phyloP scores from a whole-genome alignment of 1,139 yeast species.

The Protomyces arabidopsidicola region DNA sequence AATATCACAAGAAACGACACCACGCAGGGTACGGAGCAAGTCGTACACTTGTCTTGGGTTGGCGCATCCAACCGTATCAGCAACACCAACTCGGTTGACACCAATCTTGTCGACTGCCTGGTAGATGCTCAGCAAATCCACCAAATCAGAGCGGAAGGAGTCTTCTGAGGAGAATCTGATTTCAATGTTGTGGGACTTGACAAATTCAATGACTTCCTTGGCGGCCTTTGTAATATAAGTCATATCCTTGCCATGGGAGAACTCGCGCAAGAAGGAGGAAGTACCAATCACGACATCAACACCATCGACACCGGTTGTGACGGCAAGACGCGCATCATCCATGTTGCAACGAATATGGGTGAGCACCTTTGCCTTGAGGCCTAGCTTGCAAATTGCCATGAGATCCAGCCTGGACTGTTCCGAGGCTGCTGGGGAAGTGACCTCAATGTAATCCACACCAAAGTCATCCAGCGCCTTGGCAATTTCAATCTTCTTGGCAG shows the following conservation, averaged over 20 bases:
- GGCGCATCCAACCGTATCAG: constrained; percentile 98
- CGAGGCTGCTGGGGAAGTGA: constrained; percentile 95
- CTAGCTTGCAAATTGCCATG: constrained; percentile 96
- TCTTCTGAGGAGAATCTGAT: constrained; percentile 96
- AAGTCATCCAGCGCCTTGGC: constrained; percentile 97
- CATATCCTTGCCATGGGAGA: constrained; percentile 98
- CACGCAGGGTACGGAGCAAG: constrained; percentile 84
- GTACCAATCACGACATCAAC: constrained; percentile 98
- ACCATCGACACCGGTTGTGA: constrained; percentile 97
- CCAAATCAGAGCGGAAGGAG: constrained; percentile 84
- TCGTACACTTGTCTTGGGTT: constrained; percentile 99
- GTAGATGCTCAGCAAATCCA: constrained; percentile 89
- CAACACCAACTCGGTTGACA: constrained; percentile 97
- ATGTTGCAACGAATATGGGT: constrained; percentile 65
- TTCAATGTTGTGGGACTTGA: constrained; percentile 94
- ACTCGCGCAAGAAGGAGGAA: constrained; percentile 88
- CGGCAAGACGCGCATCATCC: constrained; percentile 98
- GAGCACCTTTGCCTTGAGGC: constrained; percentile 88
- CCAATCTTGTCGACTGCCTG: constrained; percentile 97
- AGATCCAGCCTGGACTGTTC: constrained; percentile 91
- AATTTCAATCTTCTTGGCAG: constrained; percentile 94
- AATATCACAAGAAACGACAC: constrained; percentile 92
- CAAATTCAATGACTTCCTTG: constrained; percentile 93
- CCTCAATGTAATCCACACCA: constrained; percentile 96
- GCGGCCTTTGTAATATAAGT: constrained; percentile 95